phyloP scores from a whole-genome alignment of 306 rosid genomes.

The Dalbergia cultrata region DNA sequence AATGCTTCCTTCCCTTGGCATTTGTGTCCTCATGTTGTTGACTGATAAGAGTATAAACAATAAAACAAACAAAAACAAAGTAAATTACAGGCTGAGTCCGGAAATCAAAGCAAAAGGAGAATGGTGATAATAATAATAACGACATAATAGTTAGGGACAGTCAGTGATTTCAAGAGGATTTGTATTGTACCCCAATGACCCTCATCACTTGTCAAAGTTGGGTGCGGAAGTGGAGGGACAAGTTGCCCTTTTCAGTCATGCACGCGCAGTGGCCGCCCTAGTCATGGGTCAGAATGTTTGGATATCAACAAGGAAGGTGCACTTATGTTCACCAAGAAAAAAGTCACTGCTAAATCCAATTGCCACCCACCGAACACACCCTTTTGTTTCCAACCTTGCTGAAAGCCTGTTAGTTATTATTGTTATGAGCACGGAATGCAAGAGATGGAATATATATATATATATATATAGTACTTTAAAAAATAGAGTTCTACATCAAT shows the following conservation, averaged over 20 bases:
- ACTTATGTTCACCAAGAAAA: constrained; percentile 42
- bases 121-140: background rate
- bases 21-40: constrained; percentile 21
- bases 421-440: background rate
- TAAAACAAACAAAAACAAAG: background rate
- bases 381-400: background rate
- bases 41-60: constrained; percentile 10
- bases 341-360: constrained; percentile 39
- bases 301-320: background rate
- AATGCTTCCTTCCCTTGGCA: constrained; percentile 33
- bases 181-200: background rate
- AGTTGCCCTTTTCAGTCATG: constrained; percentile 38
- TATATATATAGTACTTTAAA: too few relatives aligned
- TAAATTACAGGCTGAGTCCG: background rate
- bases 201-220: constrained; percentile 10
- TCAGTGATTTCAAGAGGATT: constrained; percentile 31
- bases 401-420: background rate
- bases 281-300: constrained; percentile 33
- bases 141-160: constrained; percentile 34
- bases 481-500: background rate
- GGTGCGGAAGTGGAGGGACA: constrained; percentile 21
- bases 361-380: constrained; percentile 43
- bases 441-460: background rate
- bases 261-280: constrained; percentile 53
- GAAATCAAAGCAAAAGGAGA: constrained; percentile 37